Evolutionary conservation across 2,329 filamentous ascomycete species (phyloP), one percentile per base, ranked within the genome.

Genomic region (Phoma sp.): DNA sequence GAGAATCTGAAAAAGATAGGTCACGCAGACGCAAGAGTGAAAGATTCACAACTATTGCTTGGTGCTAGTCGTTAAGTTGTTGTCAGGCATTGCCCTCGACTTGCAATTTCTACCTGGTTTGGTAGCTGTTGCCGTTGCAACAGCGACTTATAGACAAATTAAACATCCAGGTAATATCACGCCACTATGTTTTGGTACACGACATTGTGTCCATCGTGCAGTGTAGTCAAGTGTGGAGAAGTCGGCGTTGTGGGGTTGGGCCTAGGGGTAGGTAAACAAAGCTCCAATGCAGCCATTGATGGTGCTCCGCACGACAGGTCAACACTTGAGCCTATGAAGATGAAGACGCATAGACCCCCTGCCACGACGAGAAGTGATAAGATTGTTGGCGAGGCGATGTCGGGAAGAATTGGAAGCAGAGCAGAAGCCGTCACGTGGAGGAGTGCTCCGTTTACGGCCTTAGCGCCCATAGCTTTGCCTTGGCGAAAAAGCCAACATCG

Each of bases 381-480:
- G 45, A 51, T 57, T 33, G 50, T 57, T 54, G 54, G 49, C 50
- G 39, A 51, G 54, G 46, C 36, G 48, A 55, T 54, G 44, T 54
- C 53, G 59, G 43, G 46, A 44, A 40, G 36, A 47, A 50, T 48
- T 56, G 50, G 51, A 33, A 40, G 51, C 57, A 43, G 17, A 7
- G 25, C 33, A 40, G 10, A 35, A 4, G 2, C 13, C 31, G 37
- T 55, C 52, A 55, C 52, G 52, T 55, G 46, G 43, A 15, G 13
- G 43, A 22, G 21, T 22, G 52, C 45, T 22, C 46, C 29, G 52
- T 46, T 45, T 65, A 54, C 33, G 43, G 52, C 51, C 50, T 53
- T 51, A 62, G 63, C 63, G 59, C 50, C 62, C 53, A 54, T 56
- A 61, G 62, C 62, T 59, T 57, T 59, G 50, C 51, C 40, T 58